These are phyloP conservation scores for Penicillium fuscoglaucum DNA, from an alignment of 2,329 filamentous ascomycete genomes.

Conservation along the genomic window DNA sequence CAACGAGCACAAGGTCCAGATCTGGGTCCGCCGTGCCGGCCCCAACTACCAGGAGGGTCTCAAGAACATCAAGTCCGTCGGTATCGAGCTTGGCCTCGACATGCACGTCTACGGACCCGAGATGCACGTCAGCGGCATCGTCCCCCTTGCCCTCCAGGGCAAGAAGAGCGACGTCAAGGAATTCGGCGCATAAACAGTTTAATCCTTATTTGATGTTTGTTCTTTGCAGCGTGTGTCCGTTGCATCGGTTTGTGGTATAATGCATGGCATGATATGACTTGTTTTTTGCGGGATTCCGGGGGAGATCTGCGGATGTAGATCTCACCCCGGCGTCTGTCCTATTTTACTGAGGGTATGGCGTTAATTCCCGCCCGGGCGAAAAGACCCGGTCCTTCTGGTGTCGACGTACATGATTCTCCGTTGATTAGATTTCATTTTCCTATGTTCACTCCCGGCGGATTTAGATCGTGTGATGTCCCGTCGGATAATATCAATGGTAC, in stretches of 20 bases:
- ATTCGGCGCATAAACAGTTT: slow-evolving; percentile 49
- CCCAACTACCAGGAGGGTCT: slow-evolving; percentile 99
- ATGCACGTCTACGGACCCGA: slow-evolving; percentile 87
- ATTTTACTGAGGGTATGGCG: slow-evolving; percentile 34
- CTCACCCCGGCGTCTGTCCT: slow-evolving; percentile 24
- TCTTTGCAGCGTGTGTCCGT: slow-evolving; percentile 31
- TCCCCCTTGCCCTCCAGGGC: slow-evolving; percentile 78
- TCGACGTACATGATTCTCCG: slow-evolving; percentile 29
- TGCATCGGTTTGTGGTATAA: slow-evolving; percentile 38
- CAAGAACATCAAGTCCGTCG: slow-evolving; percentile 98
- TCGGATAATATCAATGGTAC: slow-evolving; percentile 33
- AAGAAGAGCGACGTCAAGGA: slow-evolving; percentile 63
- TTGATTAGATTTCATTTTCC: slow-evolving; percentile 30
- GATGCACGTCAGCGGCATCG: slow-evolving; percentile 92
- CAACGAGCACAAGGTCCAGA: slow-evolving; percentile 94
- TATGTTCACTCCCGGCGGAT: slow-evolving; percentile 28
- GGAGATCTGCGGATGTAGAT: slow-evolving; percentile 12
- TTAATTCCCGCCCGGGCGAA: slow-evolving; percentile 29
- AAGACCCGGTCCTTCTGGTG: slow-evolving; percentile 28
- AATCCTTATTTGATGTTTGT: slow-evolving; percentile 28
- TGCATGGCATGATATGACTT: slow-evolving; percentile 42
- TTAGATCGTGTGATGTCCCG: slow-evolving; percentile 28
- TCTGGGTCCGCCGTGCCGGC: slow-evolving; percentile 88
- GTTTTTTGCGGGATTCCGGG: slow-evolving; percentile 24
- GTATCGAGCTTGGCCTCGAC: slow-evolving; percentile 87